Evolutionary conservation across 2,329 filamentous ascomycete species (phyloP).

Genomic region (Endoconidiophora laricicola): DNA sequence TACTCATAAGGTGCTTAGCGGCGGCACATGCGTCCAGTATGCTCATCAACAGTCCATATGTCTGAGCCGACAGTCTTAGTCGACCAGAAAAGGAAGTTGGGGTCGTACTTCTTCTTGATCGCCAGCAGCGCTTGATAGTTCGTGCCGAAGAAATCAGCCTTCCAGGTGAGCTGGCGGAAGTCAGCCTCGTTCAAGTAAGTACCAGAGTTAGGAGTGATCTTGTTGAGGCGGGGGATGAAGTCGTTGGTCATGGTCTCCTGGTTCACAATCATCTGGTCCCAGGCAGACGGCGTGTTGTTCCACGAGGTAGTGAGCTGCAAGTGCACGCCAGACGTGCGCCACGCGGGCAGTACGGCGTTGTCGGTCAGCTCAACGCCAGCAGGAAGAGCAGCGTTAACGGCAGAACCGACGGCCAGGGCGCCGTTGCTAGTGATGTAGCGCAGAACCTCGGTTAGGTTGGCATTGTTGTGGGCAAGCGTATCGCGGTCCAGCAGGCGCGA

Average conservation of each 20-base stretch:
- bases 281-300: slow-evolving; percentile 6
- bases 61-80: slow-evolving; percentile 35
- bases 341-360: slow-evolving; percentile 16
- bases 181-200: slow-evolving; percentile 37
- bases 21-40: slow-evolving; percentile 26
- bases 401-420: slow-evolving; percentile 22
- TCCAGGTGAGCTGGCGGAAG: slow-evolving; percentile 26
- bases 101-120: slow-evolving; percentile 36
- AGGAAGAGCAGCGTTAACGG: slow-evolving; percentile 19
- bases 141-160: slow-evolving; percentile 28
- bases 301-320: slow-evolving; percentile 5
- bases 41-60: slow-evolving; percentile 25
- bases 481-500: slow-evolving; percentile 27
- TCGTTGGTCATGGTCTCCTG: slow-evolving; percentile 17
- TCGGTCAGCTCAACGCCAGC: slow-evolving; percentile 15
- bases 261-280: slow-evolving; percentile 7
- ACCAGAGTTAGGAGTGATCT: slow-evolving; percentile 25
- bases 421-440: slow-evolving; percentile 19
- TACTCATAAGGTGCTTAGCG: neutral
- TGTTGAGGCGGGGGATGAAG: slow-evolving; percentile 20
- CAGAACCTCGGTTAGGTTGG: slow-evolving; percentile 19
- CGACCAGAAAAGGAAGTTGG: slow-evolving; percentile 29
- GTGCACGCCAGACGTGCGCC: slow-evolving; percentile 13
- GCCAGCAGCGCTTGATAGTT: slow-evolving; percentile 26
- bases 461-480: slow-evolving; percentile 20